Evolutionary conservation across 2,329 filamentous ascomycete species (phyloP), one percentile per base, ranked within the genome.

Genomic region (Colletotrichum tanaceti): DNA sequence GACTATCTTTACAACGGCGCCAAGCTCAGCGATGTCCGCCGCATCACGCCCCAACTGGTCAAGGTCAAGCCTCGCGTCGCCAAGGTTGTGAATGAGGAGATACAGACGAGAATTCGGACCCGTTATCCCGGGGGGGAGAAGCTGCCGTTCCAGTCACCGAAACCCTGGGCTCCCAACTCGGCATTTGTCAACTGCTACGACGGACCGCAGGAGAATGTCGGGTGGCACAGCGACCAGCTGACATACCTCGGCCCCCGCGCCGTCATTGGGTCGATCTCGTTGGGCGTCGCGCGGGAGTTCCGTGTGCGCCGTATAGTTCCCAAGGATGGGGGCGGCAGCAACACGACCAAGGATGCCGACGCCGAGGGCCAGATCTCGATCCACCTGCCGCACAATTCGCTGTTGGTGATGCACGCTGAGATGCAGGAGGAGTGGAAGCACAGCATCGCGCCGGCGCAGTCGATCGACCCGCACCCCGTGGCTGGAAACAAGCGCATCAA

Each of bases 391-490:
- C 96, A 98, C 79, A 98, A 98, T 78, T 97, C 93, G 0, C 86
- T 98, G 0, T 85, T 99, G 0, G 85, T 98, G 11, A 98, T 99
- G 96, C 94, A 98, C 75, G 94, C 95, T 0, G 93, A 97, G 76
- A 98, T 97, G 93, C 95, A 98, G 76, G 95, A 98, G 76, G 91
- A 92, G 76, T 98, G 94, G 94, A 98, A 98, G 78, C 96, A 99
- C 78, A 87, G 88, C 72, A 92, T 99, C 50, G 85, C 89, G 0
- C 92, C 94, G 0, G 90, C 92, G 0, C 84, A 86, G 57, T 88
- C 90, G 4, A 92, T 98, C 67, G 91, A 94, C 70, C 93, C 93
- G 1, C 96, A 99, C 77, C 93, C 94, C 0, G 77, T 97, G 1
- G 87, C 94, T 0, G 91, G 91, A 0, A 94, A 90, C 73, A 90